Percentiles rank a stretch among this genome's conserved stretches.
Evolutionary conservation across 495 filamentous ascomycete species (phyloP).

Genomic region (Xylaria nigripes): DNA sequence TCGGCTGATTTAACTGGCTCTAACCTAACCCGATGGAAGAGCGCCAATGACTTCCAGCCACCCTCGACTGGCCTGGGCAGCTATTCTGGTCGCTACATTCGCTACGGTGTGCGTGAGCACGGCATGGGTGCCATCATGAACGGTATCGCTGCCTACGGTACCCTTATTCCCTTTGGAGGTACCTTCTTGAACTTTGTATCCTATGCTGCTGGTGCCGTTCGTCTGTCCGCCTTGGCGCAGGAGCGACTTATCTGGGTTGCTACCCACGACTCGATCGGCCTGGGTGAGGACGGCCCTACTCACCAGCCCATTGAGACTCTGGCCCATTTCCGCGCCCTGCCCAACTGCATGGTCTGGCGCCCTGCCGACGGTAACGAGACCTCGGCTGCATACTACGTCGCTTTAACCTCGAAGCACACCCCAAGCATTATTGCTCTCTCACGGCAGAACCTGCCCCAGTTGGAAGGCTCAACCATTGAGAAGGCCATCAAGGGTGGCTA

Average conservation of each 20-base stretch:
- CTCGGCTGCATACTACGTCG: conserved; percentile 94
- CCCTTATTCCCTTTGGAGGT: conserved; percentile 84
- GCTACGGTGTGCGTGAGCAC: conserved; percentile 96
- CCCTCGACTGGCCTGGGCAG: conserved; percentile 74
- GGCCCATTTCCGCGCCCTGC: conserved; percentile 96
- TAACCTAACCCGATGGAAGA: conserved; percentile 98
- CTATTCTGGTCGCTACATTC: conserved; percentile 86
- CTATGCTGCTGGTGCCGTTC: conserved; percentile 91
- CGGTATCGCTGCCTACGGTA: conserved; percentile 92
- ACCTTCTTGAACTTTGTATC: conserved; percentile 99
- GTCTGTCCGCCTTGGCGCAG: conserved; percentile 86
- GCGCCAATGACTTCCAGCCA: conserved; percentile 95
- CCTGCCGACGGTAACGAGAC: conserved; percentile 98
- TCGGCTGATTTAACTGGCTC: conserved; percentile 97
- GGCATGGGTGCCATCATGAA: conserved; percentile 98
- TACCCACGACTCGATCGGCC: conserved; percentile 98
- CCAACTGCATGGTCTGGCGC: conserved; percentile 99
- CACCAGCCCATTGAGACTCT: conserved; percentile 99
- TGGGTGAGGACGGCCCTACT: conserved; percentile 97
- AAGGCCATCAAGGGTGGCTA: conserved; percentile 90
- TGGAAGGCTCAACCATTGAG: conserved; percentile 85
- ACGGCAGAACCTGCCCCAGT: conserved; percentile 96
- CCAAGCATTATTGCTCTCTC: conserved; percentile 90
- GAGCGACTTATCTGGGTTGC: conserved; percentile 92
- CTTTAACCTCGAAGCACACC: conserved; percentile 82